A percentile compares a stretch with the other conserved stretches of the same genome.
Conservation (phyloP, 768 basidiomycete species). For the Tephrocybe sp. region DNA sequence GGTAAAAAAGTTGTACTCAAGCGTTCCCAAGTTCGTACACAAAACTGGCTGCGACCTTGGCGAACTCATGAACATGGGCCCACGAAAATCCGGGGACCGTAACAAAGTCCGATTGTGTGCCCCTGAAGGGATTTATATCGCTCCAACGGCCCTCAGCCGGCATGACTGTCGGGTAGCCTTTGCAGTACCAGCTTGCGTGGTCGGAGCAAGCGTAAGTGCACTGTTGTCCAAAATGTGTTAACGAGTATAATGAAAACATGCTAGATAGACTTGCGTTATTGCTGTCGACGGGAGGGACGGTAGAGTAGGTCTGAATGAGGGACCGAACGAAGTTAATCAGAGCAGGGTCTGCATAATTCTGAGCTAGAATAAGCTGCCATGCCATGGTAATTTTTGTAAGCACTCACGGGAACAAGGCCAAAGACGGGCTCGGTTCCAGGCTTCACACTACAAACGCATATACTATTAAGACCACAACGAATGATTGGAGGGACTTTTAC, state of each 20-base stretch:
- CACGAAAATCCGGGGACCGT: slow-evolving; percentile 49
- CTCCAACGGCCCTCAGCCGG: slow-evolving; percentile 25
- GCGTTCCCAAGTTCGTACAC: slow-evolving; percentile 10
- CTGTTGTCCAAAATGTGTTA: not conserved
- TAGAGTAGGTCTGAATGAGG: slow-evolving; percentile 42
- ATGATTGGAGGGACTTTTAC: slow-evolving; percentile 7
- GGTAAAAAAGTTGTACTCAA: too few species aligned
- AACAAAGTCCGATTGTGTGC: slow-evolving; percentile 42
- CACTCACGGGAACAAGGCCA: slow-evolving; percentile 31
- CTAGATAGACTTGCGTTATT: slow-evolving; percentile 31
- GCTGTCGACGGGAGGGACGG: slow-evolving; percentile 39
- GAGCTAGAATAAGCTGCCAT: not conserved
- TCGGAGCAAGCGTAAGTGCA: slow-evolving; percentile 69
- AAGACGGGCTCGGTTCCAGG: slow-evolving; percentile 38
- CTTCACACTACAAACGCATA: slow-evolving; percentile 35
- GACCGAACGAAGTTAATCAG: slow-evolving; percentile 43
- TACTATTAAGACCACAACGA: slow-evolving; percentile 12
- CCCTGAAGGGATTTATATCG: slow-evolving; percentile 27
- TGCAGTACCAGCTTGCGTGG: slow-evolving; percentile 63
- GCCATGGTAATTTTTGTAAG: not conserved
- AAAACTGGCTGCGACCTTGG: slow-evolving; percentile 39
- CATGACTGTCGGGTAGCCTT: slow-evolving; percentile 52
- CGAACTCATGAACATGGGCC: slow-evolving; percentile 61
- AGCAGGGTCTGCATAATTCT: slow-evolving; percentile 30
- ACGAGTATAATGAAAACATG: not conserved